Percentiles rank a stretch among this genome's conserved stretches.
Conservation (phyloP, 495 filamentous ascomycete genomes). For the Amniculicola lignicola region DNA sequence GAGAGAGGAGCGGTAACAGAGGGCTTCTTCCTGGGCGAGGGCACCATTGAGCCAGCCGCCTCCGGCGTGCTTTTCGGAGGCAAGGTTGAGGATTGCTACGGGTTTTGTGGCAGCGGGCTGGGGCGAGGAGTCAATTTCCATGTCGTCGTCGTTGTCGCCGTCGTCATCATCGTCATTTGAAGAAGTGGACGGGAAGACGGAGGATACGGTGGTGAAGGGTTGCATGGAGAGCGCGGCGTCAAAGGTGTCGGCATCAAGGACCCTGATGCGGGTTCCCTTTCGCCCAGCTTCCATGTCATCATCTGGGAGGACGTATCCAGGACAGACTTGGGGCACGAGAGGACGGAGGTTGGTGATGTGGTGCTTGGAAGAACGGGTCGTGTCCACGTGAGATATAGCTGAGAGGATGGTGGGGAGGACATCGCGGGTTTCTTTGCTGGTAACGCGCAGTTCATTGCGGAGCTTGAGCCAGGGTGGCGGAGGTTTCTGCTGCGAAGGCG, state of each 20-base stretch:
- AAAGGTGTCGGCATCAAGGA: constrained; percentile 52
- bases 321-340: constrained; percentile 21
- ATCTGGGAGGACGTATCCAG: constrained; percentile 6
- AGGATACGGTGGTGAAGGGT: constrained; percentile 18
- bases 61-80: constrained; percentile 51
- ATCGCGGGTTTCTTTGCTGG: constrained; percentile 9
- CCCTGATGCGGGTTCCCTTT: constrained; percentile 39
- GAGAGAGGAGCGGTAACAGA: constrained; percentile 64
- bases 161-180: not conserved
- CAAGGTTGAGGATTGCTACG: constrained; percentile 61
- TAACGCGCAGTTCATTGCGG: constrained; percentile 1
- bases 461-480: not conserved
- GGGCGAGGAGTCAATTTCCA: not conserved
- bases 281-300: constrained; percentile 4
- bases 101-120: constrained; percentile 29
- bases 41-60: constrained; percentile 57
- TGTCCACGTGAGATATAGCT: not conserved
- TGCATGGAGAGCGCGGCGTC: constrained; percentile 49
- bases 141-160: not conserved
- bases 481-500: no score
- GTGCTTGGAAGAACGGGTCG: constrained; percentile 9
- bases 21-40: constrained; percentile 61
- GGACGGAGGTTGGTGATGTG: not conserved
- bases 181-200: not conserved
- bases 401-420: constrained; percentile 14